Evolutionary conservation across 2,329 filamentous ascomycete species (phyloP).

Genomic region (Claviceps monticola): DNA sequence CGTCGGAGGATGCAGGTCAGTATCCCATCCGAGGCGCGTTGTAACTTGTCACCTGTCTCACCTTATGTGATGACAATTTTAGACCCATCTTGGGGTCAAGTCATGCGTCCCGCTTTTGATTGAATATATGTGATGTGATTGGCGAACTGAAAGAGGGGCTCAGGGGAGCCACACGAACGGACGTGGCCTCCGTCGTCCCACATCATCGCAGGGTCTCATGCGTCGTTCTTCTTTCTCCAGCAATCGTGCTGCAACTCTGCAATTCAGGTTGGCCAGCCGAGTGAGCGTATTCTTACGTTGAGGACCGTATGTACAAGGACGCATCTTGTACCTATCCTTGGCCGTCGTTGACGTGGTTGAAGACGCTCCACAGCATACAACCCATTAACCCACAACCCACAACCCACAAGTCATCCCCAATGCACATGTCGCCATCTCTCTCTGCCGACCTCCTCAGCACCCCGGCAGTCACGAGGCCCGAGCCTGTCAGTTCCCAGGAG

Average conservation of each 20-base stretch:
- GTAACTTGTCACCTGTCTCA: too few species aligned
- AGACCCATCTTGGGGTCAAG: too few species aligned
- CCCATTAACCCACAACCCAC: too few species aligned
- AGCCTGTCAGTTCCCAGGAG: constrained; percentile 1
- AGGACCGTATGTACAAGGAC: too few species aligned
- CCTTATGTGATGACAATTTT: too few species aligned
- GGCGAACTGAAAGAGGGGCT: too few species aligned
- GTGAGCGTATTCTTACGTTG: not conserved
- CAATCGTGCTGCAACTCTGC: not conserved
- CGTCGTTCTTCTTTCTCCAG: not conserved
- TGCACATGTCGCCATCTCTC: not conserved
- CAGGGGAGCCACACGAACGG: too few species aligned
- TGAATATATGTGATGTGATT: too few species aligned
- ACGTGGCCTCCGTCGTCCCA: not conserved
- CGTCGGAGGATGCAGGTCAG: too few species aligned
- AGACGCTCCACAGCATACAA: not conserved
- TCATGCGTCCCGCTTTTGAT: too few species aligned
- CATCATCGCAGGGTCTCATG: constrained; percentile 2
- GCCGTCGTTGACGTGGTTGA: not conserved
- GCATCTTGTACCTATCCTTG: not conserved
- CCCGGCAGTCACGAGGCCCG: constrained; percentile 1
- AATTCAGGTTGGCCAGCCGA: not conserved
- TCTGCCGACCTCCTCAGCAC: not conserved
- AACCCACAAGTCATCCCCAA: too few species aligned
- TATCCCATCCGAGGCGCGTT: too few species aligned